These are phyloP conservation scores for Flaveria sonorensis DNA, from an alignment of 129 eudicot genomes.

Conservation along the genomic window DNA sequence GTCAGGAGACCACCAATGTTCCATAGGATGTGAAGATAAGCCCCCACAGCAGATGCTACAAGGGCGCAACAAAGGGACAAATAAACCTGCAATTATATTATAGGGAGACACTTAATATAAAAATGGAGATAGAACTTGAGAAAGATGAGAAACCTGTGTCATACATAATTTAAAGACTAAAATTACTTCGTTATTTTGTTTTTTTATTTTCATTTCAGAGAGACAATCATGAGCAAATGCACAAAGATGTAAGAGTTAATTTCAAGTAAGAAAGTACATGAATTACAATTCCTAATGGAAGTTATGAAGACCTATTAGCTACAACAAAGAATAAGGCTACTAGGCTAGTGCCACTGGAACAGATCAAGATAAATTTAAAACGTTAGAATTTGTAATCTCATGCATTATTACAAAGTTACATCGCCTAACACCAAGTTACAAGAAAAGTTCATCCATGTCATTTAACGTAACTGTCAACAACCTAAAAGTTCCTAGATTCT, in stretches of 20 bases:
- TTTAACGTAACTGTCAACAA: background rate
- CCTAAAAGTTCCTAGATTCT: background rate
- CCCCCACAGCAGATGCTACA: constrained; percentile 80
- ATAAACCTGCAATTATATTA: constrained; percentile 63
- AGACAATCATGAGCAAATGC: background rate
- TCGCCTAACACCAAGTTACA: background rate
- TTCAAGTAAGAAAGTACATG: background rate
- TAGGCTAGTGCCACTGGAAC: too few relatives aligned
- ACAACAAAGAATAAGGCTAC: background rate
- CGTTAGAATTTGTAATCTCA: background rate
- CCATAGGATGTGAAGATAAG: constrained; percentile 90
- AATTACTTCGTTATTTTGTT: too few relatives aligned
- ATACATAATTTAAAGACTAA: too few relatives aligned
- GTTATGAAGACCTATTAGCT: background rate
- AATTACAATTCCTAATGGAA: background rate
- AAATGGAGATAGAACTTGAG: background rate
- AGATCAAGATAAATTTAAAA: too few relatives aligned
- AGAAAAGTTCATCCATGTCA: background rate
- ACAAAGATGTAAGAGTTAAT: too few relatives aligned
- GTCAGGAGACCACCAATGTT: constrained; percentile 87
- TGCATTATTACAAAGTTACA: background rate
- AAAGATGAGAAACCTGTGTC: background rate
- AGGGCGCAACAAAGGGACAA: constrained; percentile 82
- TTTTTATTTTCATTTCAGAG: background rate
- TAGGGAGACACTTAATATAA: background rate